Evolutionary conservation across 495 filamentous ascomycete genomes (phyloP).

Genomic region (Talaromyces proteolyticus): DNA sequence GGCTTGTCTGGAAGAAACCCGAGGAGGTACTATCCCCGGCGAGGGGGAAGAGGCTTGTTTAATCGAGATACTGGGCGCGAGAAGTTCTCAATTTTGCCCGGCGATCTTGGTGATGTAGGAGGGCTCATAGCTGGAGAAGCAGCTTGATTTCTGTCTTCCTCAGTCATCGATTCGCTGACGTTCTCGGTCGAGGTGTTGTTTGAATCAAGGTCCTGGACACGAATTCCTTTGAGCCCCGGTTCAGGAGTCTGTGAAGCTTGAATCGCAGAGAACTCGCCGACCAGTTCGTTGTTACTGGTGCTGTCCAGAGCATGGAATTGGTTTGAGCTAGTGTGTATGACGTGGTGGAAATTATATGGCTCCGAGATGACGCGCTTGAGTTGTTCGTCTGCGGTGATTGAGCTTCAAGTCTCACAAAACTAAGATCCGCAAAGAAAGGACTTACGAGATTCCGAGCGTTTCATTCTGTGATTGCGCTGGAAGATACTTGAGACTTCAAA

Average conservation of each 20-base stretch:
- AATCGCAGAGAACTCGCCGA: constrained; percentile 61
- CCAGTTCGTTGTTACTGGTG: constrained; percentile 53
- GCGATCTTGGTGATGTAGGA: constrained; percentile 21
- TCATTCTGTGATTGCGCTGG: constrained; percentile 22
- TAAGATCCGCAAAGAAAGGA: constrained; percentile 1
- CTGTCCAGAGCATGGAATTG: constrained; percentile 55
- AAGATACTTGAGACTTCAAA: constrained; percentile 29
- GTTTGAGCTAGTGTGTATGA: constrained; percentile 67
- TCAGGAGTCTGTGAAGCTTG: constrained; percentile 60
- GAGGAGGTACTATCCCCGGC: constrained; percentile 22
- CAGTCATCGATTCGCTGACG: constrained; percentile 18
- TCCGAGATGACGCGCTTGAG: constrained; percentile 60
- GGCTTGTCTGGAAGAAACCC: constrained; percentile 17
- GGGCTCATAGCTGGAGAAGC: constrained; percentile 12
- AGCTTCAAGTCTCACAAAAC: background rate
- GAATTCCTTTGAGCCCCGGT: constrained; percentile 55
- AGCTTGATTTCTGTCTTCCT: constrained; percentile 14
- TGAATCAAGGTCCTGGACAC: constrained; percentile 59
- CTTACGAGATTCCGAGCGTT: constrained; percentile 30
- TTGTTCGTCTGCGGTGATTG: constrained; percentile 23
- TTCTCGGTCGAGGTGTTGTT: constrained; percentile 54
- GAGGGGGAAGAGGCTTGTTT: constrained; percentile 21
- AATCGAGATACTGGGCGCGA: constrained; percentile 40
- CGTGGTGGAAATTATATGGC: constrained; percentile 84
- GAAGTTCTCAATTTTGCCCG: constrained; percentile 42